These are phyloP conservation scores for Rugonectria rugulosa DNA, from an alignment of 2,329 filamentous ascomycete species.

Conservation along the genomic window DNA sequence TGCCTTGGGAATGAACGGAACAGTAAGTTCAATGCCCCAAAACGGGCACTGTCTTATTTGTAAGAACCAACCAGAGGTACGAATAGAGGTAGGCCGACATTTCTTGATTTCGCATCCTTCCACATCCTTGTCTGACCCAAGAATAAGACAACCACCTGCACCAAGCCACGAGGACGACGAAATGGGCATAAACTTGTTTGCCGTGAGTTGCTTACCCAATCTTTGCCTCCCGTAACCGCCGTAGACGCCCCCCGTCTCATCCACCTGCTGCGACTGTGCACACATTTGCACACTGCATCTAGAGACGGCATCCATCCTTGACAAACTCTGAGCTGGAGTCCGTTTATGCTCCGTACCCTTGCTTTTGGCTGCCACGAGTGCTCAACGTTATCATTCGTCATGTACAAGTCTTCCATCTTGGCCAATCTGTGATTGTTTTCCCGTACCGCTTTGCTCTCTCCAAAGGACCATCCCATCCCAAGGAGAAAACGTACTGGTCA, in stretches of 20 bases:
- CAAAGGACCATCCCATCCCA: too few relatives aligned
- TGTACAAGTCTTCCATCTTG: too few relatives aligned
- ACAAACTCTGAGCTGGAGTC: too few relatives aligned
- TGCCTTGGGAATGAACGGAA: too few relatives aligned
- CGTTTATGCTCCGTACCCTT: too few relatives aligned
- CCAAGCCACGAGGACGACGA: background rate
- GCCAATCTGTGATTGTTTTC: too few relatives aligned
- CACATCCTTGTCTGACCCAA: background rate
- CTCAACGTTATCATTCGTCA: too few relatives aligned
- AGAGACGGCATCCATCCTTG: too few relatives aligned
- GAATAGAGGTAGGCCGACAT: conserved; percentile 2
- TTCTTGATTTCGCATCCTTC: conserved; percentile 12
- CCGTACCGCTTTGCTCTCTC: background rate
- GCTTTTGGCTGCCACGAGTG: too few relatives aligned
- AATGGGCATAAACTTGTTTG: background rate
- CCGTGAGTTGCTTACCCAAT: conserved; percentile 3
- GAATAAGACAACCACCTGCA: background rate
- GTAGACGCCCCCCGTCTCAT: background rate
- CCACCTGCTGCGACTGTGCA: background rate
- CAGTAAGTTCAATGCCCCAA: conserved; percentile 1
- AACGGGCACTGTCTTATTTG: background rate
- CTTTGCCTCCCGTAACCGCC: conserved; percentile 7
- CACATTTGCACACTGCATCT: too few relatives aligned
- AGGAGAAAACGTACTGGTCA: conserved; percentile 4
- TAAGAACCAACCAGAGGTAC: too few relatives aligned